Evolutionary conservation across 2,329 filamentous ascomycete species (phyloP).

Genomic region (Mycosphaerelloides madeirae): DNA sequence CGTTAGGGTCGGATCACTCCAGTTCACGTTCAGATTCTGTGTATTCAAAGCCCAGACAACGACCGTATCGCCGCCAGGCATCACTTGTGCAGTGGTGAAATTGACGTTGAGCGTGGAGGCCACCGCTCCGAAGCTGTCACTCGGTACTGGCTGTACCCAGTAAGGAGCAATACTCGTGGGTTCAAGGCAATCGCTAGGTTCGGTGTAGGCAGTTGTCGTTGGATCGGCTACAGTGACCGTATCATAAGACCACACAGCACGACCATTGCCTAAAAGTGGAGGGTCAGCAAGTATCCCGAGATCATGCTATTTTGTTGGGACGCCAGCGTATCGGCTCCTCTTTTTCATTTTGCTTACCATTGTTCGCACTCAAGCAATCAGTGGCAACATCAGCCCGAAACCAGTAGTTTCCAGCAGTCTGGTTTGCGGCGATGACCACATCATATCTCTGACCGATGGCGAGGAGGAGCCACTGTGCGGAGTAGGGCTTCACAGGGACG

Average conservation of each 20-base stretch:
- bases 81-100: constrained; percentile 27
- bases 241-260: constrained; percentile 35
- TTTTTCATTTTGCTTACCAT: too few species aligned
- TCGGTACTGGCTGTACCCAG: constrained; percentile 36
- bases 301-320: too few species aligned
- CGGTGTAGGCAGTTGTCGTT: constrained; percentile 31
- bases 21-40: constrained; percentile 40
- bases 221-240: constrained; percentile 19
- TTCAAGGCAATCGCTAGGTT: constrained; percentile 36
- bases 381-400: constrained; percentile 26
- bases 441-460: constrained; percentile 53
- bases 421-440: constrained; percentile 37
- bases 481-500: constrained; percentile 39
- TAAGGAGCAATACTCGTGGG: constrained; percentile 29
- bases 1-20: constrained; percentile 42
- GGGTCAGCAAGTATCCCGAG: too few species aligned
- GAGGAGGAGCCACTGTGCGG: constrained; percentile 44
- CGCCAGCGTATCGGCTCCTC: too few species aligned
- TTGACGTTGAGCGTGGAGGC: constrained; percentile 33
- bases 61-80: constrained; percentile 33
- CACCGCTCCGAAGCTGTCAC: constrained; percentile 29
- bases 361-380: constrained; percentile 18
- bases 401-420: constrained; percentile 27
- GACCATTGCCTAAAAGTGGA: too few species aligned
- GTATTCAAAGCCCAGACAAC: constrained; percentile 35